Evolutionary conservation across 1,139 yeast species (phyloP), one percentile per base, ranked within the genome.

Genomic region (Hemisphaericaspora subhashii): DNA sequence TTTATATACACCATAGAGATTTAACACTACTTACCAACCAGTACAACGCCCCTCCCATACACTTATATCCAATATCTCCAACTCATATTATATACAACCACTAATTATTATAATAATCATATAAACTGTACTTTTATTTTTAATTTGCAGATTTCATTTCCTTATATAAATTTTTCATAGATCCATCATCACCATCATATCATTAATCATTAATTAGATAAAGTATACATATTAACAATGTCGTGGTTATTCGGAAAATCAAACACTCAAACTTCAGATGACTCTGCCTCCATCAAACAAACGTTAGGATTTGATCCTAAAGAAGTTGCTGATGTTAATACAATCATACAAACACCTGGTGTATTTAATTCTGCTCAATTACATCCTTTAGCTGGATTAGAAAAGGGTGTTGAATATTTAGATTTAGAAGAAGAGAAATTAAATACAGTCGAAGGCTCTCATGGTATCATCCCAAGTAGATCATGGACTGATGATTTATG

Each of bases 401-500:
- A 86, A 49, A 83, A 81, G 54, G 95, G 92, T 36, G 79, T 92
- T 43, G 98, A 92, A 62, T 92, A 83, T 62, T 72, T 92, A 55
- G 96, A 89, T 53, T 74, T 92, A 48, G 98, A 92, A 58, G 95
- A 86, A 55, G 80, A 76, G 53, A 74, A 83, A 50, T 69, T 89
- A 48, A 79, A 81, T 38, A 67, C 78, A 15, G 67, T 86, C 54
- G 95, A 89, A 55, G 96, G 96, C 31, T 80, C 95, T 1, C 87
- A 86, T 58, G 96, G 96, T 44, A 64, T 92, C 44, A 78, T 92
- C 51, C 97, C 98, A 27, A 86, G 95, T 27, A 84, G 97, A 68
- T 95, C 94, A 55, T 92, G 97, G 96, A 79, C 90, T 12, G 98
- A 92, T 62, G 98, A 92, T 65, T 75, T 92, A 50, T 89, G 97